Conservation (phyloP, 768 basidiomycete genomes). For the Flagelloscypha sp. region DNA sequence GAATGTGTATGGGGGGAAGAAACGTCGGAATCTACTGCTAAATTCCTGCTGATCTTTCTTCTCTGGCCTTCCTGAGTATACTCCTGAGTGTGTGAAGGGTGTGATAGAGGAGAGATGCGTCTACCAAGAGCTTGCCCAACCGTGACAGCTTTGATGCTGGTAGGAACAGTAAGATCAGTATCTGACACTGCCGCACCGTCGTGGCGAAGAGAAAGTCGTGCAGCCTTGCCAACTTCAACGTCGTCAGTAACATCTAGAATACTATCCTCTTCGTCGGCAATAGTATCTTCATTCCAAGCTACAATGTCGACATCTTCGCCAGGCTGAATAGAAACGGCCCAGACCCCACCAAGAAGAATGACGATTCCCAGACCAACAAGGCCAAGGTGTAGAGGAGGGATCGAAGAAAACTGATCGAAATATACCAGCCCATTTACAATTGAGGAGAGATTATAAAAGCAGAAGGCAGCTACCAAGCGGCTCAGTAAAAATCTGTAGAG, state of each 20-base stretch:
- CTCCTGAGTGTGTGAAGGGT: not conserved
- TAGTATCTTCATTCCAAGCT: slow-evolving; percentile 21
- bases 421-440: slow-evolving; percentile 88
- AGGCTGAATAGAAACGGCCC: slow-evolving; percentile 76
- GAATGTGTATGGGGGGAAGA: not conserved
- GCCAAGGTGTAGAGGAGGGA: slow-evolving; percentile 58
- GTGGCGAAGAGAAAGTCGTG: not conserved
- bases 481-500: slow-evolving; percentile 11
- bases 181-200: not conserved
- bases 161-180: too few species aligned
- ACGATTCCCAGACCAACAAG: slow-evolving; percentile 73
- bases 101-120: too few species aligned
- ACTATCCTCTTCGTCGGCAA: slow-evolving; percentile 36
- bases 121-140: too few species aligned
- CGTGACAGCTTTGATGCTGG: too few species aligned
- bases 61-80: slow-evolving; percentile 20
- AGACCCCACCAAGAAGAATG: slow-evolving; percentile 78
- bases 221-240: slow-evolving; percentile 12
- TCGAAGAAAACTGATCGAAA: slow-evolving; percentile 74
- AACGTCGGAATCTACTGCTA: not conserved
- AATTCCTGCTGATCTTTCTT: slow-evolving; percentile 15
- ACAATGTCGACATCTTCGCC: slow-evolving; percentile 38
- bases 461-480: slow-evolving; percentile 67
- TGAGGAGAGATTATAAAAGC: slow-evolving; percentile 89
- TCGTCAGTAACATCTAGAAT: slow-evolving; percentile 19